A percentile compares a stretch with the other conserved stretches of the same genome.
phyloP scores from a whole-genome alignment of 805 yeast species.

The Candida sonorensis region DNA sequence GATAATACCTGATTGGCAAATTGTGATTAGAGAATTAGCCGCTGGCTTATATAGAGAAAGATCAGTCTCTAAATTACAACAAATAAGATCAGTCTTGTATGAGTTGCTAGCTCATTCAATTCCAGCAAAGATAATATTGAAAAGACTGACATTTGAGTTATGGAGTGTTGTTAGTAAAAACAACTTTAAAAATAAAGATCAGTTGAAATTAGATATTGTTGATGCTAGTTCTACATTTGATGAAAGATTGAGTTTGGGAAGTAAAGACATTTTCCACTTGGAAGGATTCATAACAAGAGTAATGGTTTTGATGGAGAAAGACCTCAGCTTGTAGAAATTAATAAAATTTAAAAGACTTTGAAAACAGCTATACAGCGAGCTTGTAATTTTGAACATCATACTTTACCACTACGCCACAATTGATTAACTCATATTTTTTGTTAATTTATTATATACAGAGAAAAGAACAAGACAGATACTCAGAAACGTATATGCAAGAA shows the following conservation, averaged over 20 bases:
- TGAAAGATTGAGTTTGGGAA: constrained; percentile 80
- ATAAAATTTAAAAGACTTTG: no score
- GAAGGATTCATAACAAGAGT: constrained; percentile 90
- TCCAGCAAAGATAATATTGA: constrained; percentile 77
- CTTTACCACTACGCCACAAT: no score
- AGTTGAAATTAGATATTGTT: constrained; percentile 40
- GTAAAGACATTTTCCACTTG: constrained; percentile 85
- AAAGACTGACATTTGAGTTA: constrained; percentile 39
- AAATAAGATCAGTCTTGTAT: constrained; percentile 63
- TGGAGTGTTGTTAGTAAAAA: constrained; percentile 19
- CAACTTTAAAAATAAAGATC: constrained; percentile 13
- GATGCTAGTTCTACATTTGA: constrained; percentile 64
- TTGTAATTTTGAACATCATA: no score
- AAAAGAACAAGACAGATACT: no score
- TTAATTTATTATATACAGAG: no score
- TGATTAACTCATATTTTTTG: no score
- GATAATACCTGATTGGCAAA: constrained; percentile 83
- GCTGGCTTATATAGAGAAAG: constrained; percentile 51
- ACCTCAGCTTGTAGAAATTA: no score
- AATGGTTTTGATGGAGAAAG: constrained; percentile 66
- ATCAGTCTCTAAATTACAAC: constrained; percentile 53
- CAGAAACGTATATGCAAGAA: no score
- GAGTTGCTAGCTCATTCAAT: constrained; percentile 90
- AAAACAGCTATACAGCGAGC: no score
- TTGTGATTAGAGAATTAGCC: constrained; percentile 65